phyloP scores from a whole-genome alignment of 768 basidiomycete genomes.

The Podaxis carcinomalis region DNA sequence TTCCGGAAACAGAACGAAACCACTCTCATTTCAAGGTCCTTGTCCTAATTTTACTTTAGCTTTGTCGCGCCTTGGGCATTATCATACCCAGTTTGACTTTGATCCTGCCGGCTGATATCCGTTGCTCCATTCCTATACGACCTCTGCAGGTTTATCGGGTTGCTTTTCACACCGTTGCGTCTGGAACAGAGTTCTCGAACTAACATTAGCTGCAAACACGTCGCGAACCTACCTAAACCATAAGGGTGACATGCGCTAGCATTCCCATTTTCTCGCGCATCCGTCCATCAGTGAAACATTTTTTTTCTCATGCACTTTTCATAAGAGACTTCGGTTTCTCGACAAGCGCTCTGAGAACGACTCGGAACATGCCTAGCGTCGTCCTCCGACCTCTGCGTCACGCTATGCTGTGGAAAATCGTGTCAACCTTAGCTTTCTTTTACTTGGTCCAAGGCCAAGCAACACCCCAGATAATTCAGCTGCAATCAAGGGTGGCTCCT shows the following conservation, averaged over 20 bases:
- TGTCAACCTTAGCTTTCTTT: constrained; percentile 1
- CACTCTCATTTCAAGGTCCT: neutral
- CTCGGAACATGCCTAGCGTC: neutral
- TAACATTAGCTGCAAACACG: neutral
- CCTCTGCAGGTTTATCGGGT: neutral
- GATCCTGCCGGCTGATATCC: neutral
- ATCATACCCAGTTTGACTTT: neutral
- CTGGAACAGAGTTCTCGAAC: neutral
- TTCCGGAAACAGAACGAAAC: neutral
- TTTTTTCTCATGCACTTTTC: constrained; percentile 3
- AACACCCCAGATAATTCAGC: constrained; percentile 27
- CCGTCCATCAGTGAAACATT: neutral
- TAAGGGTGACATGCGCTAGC: neutral
- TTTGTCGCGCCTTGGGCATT: neutral
- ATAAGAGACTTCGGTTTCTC: neutral
- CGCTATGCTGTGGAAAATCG: neutral
- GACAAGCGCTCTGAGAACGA: neutral
- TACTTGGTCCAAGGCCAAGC: constrained; percentile 10
- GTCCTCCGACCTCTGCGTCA: neutral
- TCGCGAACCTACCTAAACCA: neutral
- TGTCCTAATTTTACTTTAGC: neutral
- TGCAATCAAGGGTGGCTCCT: constrained; percentile 23
- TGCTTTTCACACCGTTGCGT: neutral
- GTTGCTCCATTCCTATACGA: neutral
- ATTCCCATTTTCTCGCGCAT: neutral